phyloP scores from a whole-genome alignment of 169 alveolate species.

The Eimeria sp. region DNA sequence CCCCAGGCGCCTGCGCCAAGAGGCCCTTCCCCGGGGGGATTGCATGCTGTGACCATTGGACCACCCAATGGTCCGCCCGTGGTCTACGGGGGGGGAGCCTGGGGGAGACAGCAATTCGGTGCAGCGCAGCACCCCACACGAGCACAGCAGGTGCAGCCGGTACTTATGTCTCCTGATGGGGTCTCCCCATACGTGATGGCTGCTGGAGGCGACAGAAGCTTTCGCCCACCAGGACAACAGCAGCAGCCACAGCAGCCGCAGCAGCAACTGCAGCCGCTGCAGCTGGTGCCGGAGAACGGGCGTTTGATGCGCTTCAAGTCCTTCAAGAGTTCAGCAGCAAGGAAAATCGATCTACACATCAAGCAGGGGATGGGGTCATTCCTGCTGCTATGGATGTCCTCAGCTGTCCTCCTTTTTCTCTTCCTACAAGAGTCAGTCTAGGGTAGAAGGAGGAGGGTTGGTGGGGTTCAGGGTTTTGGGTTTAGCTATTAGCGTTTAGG shows the following conservation, averaged over 20 bases:
- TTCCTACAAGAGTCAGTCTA: constrained; percentile 58
- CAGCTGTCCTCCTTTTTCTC: constrained; percentile 12
- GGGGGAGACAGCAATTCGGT: background rate
- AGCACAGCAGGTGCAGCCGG: constrained; percentile 39
- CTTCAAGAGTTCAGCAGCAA: background rate
- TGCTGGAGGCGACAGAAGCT: background rate
- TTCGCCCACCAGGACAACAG: too few relatives aligned
- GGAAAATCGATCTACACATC: background rate
- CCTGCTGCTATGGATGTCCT: background rate
- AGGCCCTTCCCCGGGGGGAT: too few relatives aligned
- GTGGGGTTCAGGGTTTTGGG: background rate
- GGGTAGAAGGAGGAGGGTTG: background rate
- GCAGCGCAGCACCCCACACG: constrained; percentile 11
- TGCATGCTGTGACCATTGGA: background rate
- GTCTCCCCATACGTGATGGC: background rate
- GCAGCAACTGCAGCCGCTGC: background rate
- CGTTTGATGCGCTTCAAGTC: background rate
- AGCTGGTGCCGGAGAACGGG: background rate
- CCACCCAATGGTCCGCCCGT: background rate
- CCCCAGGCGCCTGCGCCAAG: background rate
- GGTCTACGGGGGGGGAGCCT: background rate
- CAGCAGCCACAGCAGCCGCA: background rate
- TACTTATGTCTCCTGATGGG: constrained; percentile 6
- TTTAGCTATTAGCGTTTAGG: background rate
- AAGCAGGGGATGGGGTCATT: background rate